A percentile compares a stretch with the other conserved stretches of the same genome.
Evolutionary conservation across 2,329 filamentous ascomycete species (phyloP).

Genomic region (Penicillium occitanis): DNA sequence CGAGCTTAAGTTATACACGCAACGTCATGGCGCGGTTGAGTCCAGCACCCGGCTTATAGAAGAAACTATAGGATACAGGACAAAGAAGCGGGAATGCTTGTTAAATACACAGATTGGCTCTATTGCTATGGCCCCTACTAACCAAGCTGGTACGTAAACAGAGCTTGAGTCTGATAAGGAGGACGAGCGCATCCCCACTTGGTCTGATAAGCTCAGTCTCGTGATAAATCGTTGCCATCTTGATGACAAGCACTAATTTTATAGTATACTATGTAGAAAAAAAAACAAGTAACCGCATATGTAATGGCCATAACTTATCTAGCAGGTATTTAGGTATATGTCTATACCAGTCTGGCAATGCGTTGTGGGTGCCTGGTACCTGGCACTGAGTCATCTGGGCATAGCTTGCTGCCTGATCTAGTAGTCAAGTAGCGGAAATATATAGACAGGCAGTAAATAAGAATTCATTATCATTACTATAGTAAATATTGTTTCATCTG

Average conservation of each 20-base stretch:
- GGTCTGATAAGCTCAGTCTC: constrained; percentile 7
- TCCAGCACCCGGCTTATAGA: background rate
- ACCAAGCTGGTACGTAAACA: background rate
- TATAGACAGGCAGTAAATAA: background rate
- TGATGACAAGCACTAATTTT: background rate
- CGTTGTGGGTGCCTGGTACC: background rate
- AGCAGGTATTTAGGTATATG: background rate
- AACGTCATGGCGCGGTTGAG: background rate
- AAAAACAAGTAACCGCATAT: background rate
- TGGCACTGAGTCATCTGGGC: background rate
- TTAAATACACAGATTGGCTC: background rate
- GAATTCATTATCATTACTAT: too few species aligned
- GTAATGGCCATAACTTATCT: background rate
- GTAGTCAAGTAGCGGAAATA: background rate
- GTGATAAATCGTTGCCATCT: background rate
- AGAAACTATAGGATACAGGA: background rate
- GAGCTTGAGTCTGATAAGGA: constrained; percentile 4
- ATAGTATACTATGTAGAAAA: background rate
- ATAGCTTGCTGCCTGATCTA: background rate
- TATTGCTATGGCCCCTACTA: background rate
- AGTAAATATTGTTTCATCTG: background rate
- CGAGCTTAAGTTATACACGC: background rate
- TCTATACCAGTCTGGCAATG: background rate
- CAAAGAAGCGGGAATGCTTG: background rate
- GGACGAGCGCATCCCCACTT: constrained; percentile 7